A percentile compares a stretch with the other conserved stretches of the same genome.
Evolutionary conservation across 352 stramenopile genomes (phyloP).

Genomic region (Globisporangium ultimum): DNA sequence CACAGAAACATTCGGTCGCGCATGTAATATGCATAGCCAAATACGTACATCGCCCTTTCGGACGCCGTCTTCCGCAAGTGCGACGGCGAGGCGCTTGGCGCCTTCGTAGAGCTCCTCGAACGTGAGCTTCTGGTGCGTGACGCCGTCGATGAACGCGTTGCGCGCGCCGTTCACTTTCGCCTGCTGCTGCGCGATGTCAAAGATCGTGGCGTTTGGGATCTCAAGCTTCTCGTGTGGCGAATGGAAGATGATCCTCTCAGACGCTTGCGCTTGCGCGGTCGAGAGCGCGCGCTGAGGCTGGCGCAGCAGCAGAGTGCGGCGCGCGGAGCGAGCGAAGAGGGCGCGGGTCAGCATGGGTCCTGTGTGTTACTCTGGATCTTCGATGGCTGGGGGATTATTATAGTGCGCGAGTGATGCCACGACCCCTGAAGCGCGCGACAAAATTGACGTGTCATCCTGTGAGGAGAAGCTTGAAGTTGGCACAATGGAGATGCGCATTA

Average conservation of each 20-base stretch:
- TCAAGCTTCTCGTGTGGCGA: conserved; percentile 46
- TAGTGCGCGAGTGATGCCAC: too few relatives aligned
- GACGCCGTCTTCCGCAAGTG: conserved; percentile 28
- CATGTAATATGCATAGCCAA: too few relatives aligned
- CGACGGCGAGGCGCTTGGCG: conserved; percentile 26
- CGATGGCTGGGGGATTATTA: too few relatives aligned
- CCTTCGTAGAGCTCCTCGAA: conserved; percentile 25
- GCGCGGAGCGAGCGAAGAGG: conserved; percentile 13
- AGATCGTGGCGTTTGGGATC: conserved; percentile 43
- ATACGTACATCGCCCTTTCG: conserved; percentile 39
- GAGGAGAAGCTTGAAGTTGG: too few relatives aligned
- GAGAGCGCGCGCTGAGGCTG: neutral
- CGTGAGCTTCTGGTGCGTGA: conserved; percentile 35
- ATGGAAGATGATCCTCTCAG: conserved; percentile 44
- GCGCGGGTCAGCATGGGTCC: neutral
- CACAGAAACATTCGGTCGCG: too few relatives aligned
- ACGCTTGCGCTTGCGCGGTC: neutral
- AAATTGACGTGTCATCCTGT: too few relatives aligned
- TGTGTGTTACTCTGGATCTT: too few relatives aligned
- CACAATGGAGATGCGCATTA: too few relatives aligned
- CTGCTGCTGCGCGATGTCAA: conserved; percentile 33
- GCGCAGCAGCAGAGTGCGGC: neutral
- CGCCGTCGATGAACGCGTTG: conserved; percentile 35
- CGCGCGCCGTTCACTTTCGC: conserved; percentile 19
- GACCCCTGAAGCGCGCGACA: too few relatives aligned